phyloP scores from a whole-genome alignment of 2,329 filamentous ascomycete species.

The Pseudonectria buxi region DNA sequence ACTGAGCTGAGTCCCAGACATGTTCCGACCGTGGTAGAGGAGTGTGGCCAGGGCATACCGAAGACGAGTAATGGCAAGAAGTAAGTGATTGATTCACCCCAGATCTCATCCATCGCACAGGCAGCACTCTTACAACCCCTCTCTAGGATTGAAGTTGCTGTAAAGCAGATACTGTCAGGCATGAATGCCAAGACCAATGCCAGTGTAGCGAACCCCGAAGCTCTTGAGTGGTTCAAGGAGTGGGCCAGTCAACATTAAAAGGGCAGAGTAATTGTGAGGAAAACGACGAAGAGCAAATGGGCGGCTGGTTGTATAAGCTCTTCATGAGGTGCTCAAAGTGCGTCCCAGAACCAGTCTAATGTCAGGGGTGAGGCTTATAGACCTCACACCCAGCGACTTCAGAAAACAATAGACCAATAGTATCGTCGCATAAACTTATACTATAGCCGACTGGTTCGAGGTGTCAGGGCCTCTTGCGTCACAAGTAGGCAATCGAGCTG shows the following conservation, averaged over 20 bases:
- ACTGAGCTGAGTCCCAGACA: conserved; percentile 81
- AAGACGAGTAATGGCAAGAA: conserved; percentile 96
- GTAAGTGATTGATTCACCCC: too few relatives aligned
- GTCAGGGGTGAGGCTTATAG: too few relatives aligned
- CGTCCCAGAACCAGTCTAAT: too few relatives aligned
- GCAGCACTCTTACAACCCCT: conserved; percentile 7
- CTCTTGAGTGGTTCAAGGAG: conserved; percentile 77
- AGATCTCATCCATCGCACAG: not conserved
- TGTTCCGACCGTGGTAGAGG: conserved; percentile 76
- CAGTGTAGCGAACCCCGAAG: conserved; percentile 86
- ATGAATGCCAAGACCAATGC: conserved; percentile 81
- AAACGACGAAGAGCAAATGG: not conserved
- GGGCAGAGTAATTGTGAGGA: not conserved
- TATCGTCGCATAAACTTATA: too few relatives aligned
- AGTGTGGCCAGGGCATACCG: conserved; percentile 74
- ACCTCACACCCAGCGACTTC: too few relatives aligned
- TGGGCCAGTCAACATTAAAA: conserved; percentile 57
- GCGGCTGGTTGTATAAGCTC: too few relatives aligned
- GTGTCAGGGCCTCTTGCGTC: too few relatives aligned
- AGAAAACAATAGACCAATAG: too few relatives aligned
- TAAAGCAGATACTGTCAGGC: conserved; percentile 92
- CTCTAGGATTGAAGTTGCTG: conserved; percentile 77
- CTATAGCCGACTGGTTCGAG: too few relatives aligned
- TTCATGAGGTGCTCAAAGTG: too few relatives aligned
- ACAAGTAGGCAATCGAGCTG: too few relatives aligned